Base-by-base conservation (phyloP, 2,329 filamentous ascomycete genomes). In the Zymoseptoria tritici region DNA sequence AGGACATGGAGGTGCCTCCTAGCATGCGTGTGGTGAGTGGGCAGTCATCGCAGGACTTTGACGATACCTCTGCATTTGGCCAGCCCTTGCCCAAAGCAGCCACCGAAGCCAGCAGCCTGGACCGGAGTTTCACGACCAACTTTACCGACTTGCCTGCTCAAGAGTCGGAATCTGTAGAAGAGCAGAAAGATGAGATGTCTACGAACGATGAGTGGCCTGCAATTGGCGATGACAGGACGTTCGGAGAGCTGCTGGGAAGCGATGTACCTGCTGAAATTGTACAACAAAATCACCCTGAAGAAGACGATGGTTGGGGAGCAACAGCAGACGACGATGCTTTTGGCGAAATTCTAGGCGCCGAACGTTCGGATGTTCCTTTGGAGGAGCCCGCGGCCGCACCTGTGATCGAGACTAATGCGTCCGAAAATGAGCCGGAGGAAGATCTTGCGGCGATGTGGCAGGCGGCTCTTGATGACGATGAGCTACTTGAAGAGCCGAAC, bases 371-470 rank as follows among this genome's bases (percentile, higher is more conserved):
- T 36, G 46, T 51, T 19, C 16, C 13, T n/a, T 16, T 46, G 36
- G 36, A 46, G 5, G 21, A 50, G 16, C 49, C 54, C n/a, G 36
- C 42, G 21, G 57, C 19, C 16, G 46, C 20, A 21, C 19, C 52
- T 2, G 8, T 52, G 21, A 54, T 54, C 29, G 13, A 53, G 4
- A 22, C 60, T n/a, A 53, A 56, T 46, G 24, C 52, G 16, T 29
- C 55, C 5, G 53, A 36, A 16, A 60, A 13, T 46, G 36, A 56
- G 26, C 66, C 68, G 4, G 77, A 82, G 6, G 82, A 86, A 50
- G 89, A 93, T 69, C 74, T 94, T 49, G 87, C 88, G 52, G 89
- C 89, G 19, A 86, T 90, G 66, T 96, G 93, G 90, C 84, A 90
- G 64, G 88, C 89, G 53, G 89, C 90, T 51, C 83, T 97, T 67